Evolutionary conservation across 768 basidiomycete genomes (phyloP).

Genomic region (Amylocystis lapponica): DNA sequence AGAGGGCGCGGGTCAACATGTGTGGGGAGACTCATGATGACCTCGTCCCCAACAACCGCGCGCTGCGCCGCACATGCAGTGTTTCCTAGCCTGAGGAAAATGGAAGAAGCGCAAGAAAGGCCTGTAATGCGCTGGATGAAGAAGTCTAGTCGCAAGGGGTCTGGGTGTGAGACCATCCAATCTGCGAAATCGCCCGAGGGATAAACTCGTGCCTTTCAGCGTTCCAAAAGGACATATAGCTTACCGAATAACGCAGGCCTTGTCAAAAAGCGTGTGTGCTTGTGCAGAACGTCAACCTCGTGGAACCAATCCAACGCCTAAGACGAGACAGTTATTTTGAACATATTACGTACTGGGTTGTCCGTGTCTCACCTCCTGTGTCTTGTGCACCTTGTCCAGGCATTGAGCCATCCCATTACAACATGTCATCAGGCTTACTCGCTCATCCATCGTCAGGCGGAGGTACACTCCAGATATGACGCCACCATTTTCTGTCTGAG

Average conservation of each 20-base stretch:
- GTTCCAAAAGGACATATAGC: background rate
- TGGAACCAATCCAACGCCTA: slow-evolving; percentile 28
- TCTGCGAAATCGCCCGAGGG: no score
- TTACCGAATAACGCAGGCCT: slow-evolving; percentile 6
- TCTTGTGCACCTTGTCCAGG: slow-evolving; percentile 1
- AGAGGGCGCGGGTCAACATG: slow-evolving; percentile 1
- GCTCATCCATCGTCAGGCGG: slow-evolving; percentile 8
- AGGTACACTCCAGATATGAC: slow-evolving; percentile 5
- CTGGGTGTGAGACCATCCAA: slow-evolving; percentile 22
- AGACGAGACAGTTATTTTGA: no score
- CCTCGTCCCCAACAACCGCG: slow-evolving; percentile 11
- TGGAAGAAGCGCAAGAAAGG: slow-evolving; percentile 16
- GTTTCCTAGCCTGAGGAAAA: slow-evolving; percentile 29
- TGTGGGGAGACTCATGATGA: slow-evolving; percentile 2
- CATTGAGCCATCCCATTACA: slow-evolving; percentile 9
- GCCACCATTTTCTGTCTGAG: slow-evolving; percentile 4
- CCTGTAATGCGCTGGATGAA: slow-evolving; percentile 22
- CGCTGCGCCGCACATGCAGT: slow-evolving; percentile 27
- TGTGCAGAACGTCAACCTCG: slow-evolving; percentile 24
- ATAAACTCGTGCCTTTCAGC: no score
- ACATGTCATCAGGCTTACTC: slow-evolving; percentile 9
- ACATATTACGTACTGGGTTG: background rate
- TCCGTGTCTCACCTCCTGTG: slow-evolving; percentile 5
- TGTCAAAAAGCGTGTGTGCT: slow-evolving; percentile 14
- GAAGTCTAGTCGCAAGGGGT: slow-evolving; percentile 20